Conservation (phyloP, 495 filamentous ascomycete genomes). For the Baudoinia panamericana region DNA sequence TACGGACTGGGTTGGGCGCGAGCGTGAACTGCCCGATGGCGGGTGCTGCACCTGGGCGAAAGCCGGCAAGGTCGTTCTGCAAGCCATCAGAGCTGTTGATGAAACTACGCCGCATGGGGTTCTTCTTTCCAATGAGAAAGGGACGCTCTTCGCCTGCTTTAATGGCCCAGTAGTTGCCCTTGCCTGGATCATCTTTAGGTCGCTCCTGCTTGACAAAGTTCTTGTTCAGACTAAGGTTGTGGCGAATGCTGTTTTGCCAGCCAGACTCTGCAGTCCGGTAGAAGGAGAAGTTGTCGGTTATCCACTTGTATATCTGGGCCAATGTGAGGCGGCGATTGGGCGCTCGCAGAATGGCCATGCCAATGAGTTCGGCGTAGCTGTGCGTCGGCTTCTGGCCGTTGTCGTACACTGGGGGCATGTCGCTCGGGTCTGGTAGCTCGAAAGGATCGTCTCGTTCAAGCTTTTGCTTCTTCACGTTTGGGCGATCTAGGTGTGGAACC, state of each 20-base stretch:
- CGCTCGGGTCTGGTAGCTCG: slow-evolving; percentile 54
- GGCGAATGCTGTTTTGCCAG: slow-evolving; percentile 98
- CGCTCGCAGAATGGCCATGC: slow-evolving; percentile 88
- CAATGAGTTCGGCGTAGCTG: slow-evolving; percentile 92
- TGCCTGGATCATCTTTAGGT: slow-evolving; percentile 93
- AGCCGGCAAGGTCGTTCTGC: slow-evolving; percentile 16
- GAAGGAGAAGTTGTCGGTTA: slow-evolving; percentile 80
- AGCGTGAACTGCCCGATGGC: slow-evolving; percentile 34
- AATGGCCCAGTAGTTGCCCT: slow-evolving; percentile 97
- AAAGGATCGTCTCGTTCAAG: slow-evolving; percentile 24
- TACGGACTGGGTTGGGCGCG: slow-evolving; percentile 24
- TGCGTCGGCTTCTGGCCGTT: slow-evolving; percentile 79
- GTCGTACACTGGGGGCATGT: slow-evolving; percentile 70
- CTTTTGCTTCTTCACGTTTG: slow-evolving; percentile 47
- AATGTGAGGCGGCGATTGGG: slow-evolving; percentile 73
- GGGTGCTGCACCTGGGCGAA: slow-evolving; percentile 23
- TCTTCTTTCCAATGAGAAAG: slow-evolving; percentile 85
- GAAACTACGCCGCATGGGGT: slow-evolving; percentile 48
- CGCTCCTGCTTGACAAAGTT: slow-evolving; percentile 92
- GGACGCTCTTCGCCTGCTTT: slow-evolving; percentile 73
- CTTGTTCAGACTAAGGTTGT: slow-evolving; percentile 96
- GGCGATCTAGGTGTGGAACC: slow-evolving; percentile 57
- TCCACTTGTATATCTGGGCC: slow-evolving; percentile 99
- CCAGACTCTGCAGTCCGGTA: slow-evolving; percentile 73
- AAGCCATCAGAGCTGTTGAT: slow-evolving; percentile 32